Conservation (phyloP, 164 flowering plant species). For the Paratinospora sagittata region DNA sequence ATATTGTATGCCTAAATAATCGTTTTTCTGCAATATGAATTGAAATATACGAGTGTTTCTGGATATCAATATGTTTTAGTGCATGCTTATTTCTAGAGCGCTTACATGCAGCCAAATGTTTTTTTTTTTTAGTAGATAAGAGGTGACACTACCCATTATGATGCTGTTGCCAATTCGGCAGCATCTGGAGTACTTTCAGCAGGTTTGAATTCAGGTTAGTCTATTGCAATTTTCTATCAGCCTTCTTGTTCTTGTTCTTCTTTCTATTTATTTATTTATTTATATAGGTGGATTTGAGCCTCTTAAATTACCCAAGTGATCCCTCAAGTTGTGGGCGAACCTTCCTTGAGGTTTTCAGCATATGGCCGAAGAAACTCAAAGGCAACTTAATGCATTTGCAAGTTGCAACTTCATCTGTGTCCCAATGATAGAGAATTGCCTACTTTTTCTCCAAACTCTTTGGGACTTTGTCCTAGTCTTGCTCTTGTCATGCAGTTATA, state of each 20-base stretch:
- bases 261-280: too few species aligned
- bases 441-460: too few species aligned
- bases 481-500: neutral
- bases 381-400: too few species aligned
- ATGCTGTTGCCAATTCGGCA: constrained; percentile 93
- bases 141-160: constrained; percentile 98
- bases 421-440: too few species aligned
- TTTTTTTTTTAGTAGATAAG: constrained; percentile 54
- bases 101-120: constrained; percentile 7
- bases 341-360: too few species aligned
- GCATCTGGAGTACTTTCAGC: constrained; percentile 96
- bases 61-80: neutral
- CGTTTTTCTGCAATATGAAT: neutral
- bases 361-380: too few species aligned
- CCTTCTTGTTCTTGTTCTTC: too few species aligned
- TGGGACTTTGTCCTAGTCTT: neutral
- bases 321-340: too few species aligned
- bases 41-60: neutral
- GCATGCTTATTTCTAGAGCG: neutral
- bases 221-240: neutral
- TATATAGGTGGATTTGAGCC: too few species aligned
- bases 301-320: too few species aligned
- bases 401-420: too few species aligned
- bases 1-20: neutral
- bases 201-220: constrained; percentile 75